Base-by-base conservation (phyloP, 805 yeast genomes). In the Candida anglica region DNA sequence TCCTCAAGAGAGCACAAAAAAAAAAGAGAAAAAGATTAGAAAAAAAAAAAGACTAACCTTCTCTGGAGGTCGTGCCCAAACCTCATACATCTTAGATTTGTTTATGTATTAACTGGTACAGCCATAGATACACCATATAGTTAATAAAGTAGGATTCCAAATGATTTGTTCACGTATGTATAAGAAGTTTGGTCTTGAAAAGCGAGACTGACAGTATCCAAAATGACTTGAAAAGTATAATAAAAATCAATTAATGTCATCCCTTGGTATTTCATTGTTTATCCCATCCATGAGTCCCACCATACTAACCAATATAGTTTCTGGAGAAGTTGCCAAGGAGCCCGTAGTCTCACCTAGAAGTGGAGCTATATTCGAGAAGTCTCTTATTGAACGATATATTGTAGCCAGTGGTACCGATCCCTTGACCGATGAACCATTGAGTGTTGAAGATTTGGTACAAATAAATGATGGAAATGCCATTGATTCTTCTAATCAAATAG, bases 261-360 rank as follows among this genome's bases (percentile, higher is more conserved):
- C n/a, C n/a, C n/a, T n/a, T n/a, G n/a, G n/a, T n/a, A n/a, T n/a
- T n/a, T n/a, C n/a, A n/a, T n/a, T n/a, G n/a, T n/a, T n/a, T n/a
- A n/a, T n/a, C n/a, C n/a, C n/a, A n/a, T n/a, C n/a, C n/a, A n/a
- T n/a, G n/a, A n/a, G n/a, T n/a, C n/a, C n/a, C n/a, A n/a, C 6
- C 19, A 25, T 26, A 26, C 6, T 13, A n/a, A 26, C 44, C 33
- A 52, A 57, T 36, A 41, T 57, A 30, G 50, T 85, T 16, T 81
- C 95, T 9, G 96, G 96, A 8, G 76, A 78, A 40, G 75, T 73
- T 0, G 75, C 88, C 5, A 55, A 50, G n/a, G 66, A 66, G 23
- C 91, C 97, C 0, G 96, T 86, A 6, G 61, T 89, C 1, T 86
- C 95, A 0, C 78, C 81, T 3, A 75, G 63, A 40, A 79, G 88